Evolutionary conservation across 2,329 filamentous ascomycete genomes (phyloP).

Genomic region (Clonostachys sp.): DNA sequence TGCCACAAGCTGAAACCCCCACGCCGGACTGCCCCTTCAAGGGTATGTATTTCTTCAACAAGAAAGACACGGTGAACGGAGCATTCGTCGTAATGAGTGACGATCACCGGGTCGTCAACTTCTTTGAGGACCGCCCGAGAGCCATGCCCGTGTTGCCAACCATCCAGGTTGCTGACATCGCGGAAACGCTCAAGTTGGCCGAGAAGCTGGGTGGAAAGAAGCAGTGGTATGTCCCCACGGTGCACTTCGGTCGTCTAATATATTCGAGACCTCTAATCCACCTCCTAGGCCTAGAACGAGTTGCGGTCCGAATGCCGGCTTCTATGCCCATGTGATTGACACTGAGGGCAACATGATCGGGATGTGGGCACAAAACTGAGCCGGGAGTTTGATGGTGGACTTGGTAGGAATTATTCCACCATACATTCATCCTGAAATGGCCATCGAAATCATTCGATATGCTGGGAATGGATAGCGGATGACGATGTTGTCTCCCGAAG

Average conservation of each 20-base stretch:
- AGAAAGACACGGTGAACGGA: slow-evolving; percentile 22
- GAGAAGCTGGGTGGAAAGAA: slow-evolving; percentile 22
- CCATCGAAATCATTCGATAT: too few relatives aligned
- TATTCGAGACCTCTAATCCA: slow-evolving; percentile 1
- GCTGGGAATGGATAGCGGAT: too few relatives aligned
- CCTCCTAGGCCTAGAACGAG: slow-evolving; percentile 23
- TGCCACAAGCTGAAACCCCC: neutral
- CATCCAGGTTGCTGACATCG: slow-evolving; percentile 23
- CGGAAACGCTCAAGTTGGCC: slow-evolving; percentile 19
- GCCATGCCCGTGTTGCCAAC: slow-evolving; percentile 23
- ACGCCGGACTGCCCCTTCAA: slow-evolving; percentile 10
- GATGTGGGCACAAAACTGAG: slow-evolving; percentile 18
- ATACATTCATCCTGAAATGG: neutral
- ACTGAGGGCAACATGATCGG: slow-evolving; percentile 30
- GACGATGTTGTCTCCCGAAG: too few relatives aligned
- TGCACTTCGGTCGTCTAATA: too few relatives aligned
- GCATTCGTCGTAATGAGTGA: slow-evolving; percentile 25
- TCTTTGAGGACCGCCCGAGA: slow-evolving; percentile 12
- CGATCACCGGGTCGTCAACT: slow-evolving; percentile 16
- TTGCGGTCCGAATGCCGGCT: slow-evolving; percentile 24
- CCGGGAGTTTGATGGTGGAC: neutral
- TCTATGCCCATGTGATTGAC: slow-evolving; percentile 27
- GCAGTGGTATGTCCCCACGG: slow-evolving; percentile 20
- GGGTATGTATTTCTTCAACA: slow-evolving; percentile 25
- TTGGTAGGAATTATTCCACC: neutral